These are phyloP conservation scores for Nicotiana rustica DNA, from an alignment of 305 asterid species.

Conservation along the genomic window DNA sequence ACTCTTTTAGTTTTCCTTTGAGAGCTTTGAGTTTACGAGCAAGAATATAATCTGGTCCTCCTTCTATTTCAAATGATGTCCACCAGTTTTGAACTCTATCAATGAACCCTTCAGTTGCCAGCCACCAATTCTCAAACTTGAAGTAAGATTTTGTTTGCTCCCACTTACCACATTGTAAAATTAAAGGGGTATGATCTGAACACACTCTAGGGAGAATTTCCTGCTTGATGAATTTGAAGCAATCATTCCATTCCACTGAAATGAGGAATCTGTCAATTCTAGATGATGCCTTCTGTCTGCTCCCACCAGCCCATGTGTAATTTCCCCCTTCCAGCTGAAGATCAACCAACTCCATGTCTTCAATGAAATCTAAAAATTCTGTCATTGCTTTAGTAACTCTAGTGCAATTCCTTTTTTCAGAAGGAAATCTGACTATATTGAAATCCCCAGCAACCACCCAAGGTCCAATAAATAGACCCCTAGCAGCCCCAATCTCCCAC, in stretches of 20 bases:
- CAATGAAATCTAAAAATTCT: not conserved
- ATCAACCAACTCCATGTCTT: slow-evolving; percentile 2
- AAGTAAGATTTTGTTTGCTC: not conserved
- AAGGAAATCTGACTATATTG: not conserved
- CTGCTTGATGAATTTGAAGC: not conserved
- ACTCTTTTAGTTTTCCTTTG: not conserved
- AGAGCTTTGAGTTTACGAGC: not conserved
- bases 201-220: not conserved
- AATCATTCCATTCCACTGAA: not conserved
- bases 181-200: not conserved
- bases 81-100: not conserved
- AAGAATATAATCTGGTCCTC: not conserved
- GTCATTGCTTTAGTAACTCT: not conserved
- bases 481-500: not conserved
- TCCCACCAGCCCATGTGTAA: not conserved
- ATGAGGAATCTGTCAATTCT: not conserved
- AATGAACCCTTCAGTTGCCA: not conserved
- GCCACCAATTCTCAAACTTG: not conserved
- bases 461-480: not conserved
- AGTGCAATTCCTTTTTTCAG: not conserved
- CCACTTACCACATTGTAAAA: not conserved
- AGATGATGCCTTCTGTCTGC: not conserved
- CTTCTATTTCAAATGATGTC: not conserved
- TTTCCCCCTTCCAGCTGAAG: not conserved
- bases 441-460: not conserved